Percentiles rank a stretch among this genome's conserved stretches.
Conservation (phyloP, 345 rosid species). For the Brassica cretica region DNA sequence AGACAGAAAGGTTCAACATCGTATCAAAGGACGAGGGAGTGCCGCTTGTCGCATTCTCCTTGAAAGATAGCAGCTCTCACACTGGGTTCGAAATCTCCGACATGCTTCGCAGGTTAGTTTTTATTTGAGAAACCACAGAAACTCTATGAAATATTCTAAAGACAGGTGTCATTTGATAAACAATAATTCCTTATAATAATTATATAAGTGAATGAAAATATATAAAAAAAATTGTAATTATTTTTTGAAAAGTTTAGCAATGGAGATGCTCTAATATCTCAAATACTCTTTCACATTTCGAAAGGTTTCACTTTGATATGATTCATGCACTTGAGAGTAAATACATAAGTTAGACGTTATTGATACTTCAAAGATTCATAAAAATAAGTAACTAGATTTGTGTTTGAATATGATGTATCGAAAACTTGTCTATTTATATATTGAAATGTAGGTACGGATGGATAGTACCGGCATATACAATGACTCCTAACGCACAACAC, state of each 20-base stretch:
- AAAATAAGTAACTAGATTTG: neutral
- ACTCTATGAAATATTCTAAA: neutral
- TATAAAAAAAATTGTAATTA: neutral
- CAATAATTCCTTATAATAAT: neutral
- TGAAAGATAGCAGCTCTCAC: neutral
- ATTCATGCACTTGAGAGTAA: neutral
- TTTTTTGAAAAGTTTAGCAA: neutral
- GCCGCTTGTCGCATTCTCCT: neutral
- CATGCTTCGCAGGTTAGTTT: neutral
- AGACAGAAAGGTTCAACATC: neutral
- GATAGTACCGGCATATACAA: constrained; percentile 39
- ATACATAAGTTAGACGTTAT: neutral
- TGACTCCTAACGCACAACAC: constrained; percentile 80
- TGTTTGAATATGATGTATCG: neutral
- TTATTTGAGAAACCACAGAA: neutral
- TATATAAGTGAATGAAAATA: neutral
- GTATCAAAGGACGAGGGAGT: neutral
- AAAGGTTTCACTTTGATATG: neutral
- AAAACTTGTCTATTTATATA: too few species aligned
- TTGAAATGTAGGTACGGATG: constrained; percentile 54
- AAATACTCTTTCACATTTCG: neutral
- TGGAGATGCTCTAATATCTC: neutral
- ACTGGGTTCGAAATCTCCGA: neutral
- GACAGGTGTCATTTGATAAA: neutral
- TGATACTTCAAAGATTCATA: neutral